Conservation (phyloP, 2,329 filamentous ascomycete species). For the Alternaria triticimaculans region DNA sequence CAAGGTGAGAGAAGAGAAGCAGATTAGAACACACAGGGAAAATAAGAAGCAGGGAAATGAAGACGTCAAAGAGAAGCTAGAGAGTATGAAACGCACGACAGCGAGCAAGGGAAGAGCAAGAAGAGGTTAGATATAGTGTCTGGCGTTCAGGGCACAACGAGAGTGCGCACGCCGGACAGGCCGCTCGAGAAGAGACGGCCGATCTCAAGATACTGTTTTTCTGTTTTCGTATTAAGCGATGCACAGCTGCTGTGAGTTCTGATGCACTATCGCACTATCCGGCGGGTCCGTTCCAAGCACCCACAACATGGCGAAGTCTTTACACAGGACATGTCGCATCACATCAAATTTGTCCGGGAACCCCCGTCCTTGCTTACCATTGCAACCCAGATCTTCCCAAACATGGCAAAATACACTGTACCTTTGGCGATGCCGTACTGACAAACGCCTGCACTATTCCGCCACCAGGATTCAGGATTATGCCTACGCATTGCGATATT, state of each 20-base stretch:
- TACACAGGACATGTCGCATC: neutral
- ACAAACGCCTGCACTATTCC: neutral
- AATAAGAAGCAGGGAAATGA: neutral
- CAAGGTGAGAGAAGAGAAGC: neutral
- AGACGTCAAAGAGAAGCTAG: neutral
- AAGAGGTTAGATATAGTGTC: neutral
- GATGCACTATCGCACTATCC: neutral
- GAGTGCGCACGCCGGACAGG: neutral
- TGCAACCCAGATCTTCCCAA: neutral
- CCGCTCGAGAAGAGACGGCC: neutral
- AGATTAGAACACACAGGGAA: neutral
- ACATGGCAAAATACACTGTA: neutral
- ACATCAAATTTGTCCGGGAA: neutral
- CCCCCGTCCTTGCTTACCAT: neutral
- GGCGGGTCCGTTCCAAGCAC: neutral
- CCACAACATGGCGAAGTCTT: neutral
- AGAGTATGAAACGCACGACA: neutral
- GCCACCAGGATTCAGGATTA: neutral
- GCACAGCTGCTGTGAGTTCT: neutral
- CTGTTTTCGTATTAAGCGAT: neutral
- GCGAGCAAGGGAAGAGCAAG: neutral
- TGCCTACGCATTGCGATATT: neutral
- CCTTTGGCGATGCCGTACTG: neutral
- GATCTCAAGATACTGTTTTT: neutral
- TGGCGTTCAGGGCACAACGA: neutral